Evolutionary conservation across 805 yeast genomes (phyloP).

Genomic region (Priceomyces haplophilus): DNA sequence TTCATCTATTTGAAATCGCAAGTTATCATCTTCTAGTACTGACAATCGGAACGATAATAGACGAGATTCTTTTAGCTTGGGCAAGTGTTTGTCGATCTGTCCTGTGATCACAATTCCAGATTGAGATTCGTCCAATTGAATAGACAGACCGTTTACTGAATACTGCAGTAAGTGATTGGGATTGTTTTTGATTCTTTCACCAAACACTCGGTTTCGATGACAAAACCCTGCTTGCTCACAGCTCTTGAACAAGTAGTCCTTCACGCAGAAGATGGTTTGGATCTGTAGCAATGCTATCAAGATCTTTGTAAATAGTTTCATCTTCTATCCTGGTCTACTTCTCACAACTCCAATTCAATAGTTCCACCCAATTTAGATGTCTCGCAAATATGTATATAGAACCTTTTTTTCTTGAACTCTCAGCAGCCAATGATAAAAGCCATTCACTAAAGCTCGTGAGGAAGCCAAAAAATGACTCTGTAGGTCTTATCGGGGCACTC

Average conservation of each 20-base stretch:
- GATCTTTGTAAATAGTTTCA: slow-evolving; percentile 1
- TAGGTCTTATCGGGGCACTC: too few relatives aligned
- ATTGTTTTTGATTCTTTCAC: slow-evolving; percentile 24
- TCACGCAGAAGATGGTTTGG: slow-evolving; percentile 37
- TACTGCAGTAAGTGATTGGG: slow-evolving; percentile 18
- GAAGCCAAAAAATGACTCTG: neutral
- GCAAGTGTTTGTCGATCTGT: slow-evolving; percentile 40
- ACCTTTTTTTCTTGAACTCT: neutral
- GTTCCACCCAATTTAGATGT: too few relatives aligned
- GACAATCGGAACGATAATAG: slow-evolving; percentile 57
- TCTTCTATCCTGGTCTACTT: neutral
- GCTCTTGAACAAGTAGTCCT: slow-evolving; percentile 66
- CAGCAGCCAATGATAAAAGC: neutral
- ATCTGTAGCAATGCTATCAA: neutral
- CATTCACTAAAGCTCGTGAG: too few relatives aligned
- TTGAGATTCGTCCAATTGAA: slow-evolving; percentile 8
- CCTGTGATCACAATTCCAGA: slow-evolving; percentile 41
- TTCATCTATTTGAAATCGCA: slow-evolving; percentile 71
- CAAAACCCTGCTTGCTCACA: slow-evolving; percentile 87
- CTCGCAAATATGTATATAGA: neutral
- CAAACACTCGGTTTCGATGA: slow-evolving; percentile 69
- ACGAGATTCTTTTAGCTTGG: slow-evolving; percentile 8
- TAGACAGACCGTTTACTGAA: slow-evolving; percentile 19
- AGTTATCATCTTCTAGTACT: slow-evolving; percentile 51
- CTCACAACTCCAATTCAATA: too few relatives aligned